Percentiles rank a stretch among this genome's conserved stretches.
These are phyloP conservation scores for Trichoderma parareesei DNA, from an alignment of 495 filamentous ascomycete species.

Conservation along the genomic window DNA sequence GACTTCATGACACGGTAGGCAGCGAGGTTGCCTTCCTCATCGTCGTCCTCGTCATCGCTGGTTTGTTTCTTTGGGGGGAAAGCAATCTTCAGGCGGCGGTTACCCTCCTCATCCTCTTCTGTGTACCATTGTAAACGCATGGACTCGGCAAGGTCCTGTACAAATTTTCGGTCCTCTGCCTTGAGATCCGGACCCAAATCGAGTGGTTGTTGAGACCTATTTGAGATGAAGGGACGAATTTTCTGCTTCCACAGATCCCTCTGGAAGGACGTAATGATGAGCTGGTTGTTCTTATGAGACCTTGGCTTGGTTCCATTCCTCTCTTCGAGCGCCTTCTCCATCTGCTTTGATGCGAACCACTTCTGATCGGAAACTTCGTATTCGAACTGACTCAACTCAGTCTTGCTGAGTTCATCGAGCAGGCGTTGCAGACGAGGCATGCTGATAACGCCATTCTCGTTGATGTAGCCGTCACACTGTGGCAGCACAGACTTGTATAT, in stretches of 20 bases:
- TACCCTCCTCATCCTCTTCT: conserved; percentile 65
- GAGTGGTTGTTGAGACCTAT: conserved; percentile 44
- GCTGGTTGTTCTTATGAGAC: conserved; percentile 48
- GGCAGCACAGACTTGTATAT: conserved; percentile 88
- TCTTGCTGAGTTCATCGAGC: conserved; percentile 67
- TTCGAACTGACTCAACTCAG: conserved; percentile 89
- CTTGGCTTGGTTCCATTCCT: conserved; percentile 28
- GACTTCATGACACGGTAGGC: conserved; percentile 74
- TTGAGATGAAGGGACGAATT: conserved; percentile 73
- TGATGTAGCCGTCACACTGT: conserved; percentile 89
- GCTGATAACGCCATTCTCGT: conserved; percentile 88
- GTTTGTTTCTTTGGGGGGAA: conserved; percentile 50
- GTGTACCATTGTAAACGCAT: conserved; percentile 78
- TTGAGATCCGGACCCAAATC: conserved; percentile 68
- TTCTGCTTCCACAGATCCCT: conserved; percentile 66
- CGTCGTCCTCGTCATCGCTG: conserved; percentile 52
- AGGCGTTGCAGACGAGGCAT: conserved; percentile 68
- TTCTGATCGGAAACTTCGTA: conserved; percentile 76
- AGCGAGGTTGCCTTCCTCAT: conserved; percentile 80
- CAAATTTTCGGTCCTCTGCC: conserved; percentile 84
- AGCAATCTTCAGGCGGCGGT: conserved; percentile 68
- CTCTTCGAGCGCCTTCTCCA: conserved; percentile 44
- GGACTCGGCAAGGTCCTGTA: conserved; percentile 76
- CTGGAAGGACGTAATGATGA: conserved; percentile 74
- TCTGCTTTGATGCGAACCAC: conserved; percentile 84